Evolutionary conservation across 257 asterid genomes (phyloP).

Genomic region (Petrea volubilis): DNA sequence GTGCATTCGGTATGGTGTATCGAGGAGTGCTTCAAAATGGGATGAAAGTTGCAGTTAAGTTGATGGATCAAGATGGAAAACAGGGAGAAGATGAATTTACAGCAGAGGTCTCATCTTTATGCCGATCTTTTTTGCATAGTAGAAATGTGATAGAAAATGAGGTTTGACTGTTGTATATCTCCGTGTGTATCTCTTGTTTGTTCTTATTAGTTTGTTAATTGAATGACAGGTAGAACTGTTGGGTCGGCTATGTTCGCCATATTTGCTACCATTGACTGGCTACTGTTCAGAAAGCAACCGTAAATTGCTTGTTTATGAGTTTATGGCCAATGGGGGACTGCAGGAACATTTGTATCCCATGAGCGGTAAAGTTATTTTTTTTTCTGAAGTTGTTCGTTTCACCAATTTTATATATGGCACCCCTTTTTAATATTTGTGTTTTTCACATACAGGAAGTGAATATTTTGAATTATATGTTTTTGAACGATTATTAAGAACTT

Average conservation of each 20-base stretch:
- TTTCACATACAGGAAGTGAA: background rate
- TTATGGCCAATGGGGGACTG: conserved; percentile 94
- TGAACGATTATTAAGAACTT: background rate
- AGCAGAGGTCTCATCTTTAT: conserved; percentile 61
- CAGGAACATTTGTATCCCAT: conserved; percentile 88
- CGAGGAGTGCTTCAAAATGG: conserved; percentile 90
- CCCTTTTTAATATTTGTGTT: no score
- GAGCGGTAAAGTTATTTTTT: conserved; percentile 40
- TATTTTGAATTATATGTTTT: background rate
- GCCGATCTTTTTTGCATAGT: background rate
- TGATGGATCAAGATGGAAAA: conserved; percentile 89
- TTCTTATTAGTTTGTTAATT: conserved; percentile 13
- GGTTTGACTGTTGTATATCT: background rate
- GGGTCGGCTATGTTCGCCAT: conserved; percentile 74
- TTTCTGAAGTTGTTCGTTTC: background rate
- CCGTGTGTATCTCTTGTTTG: background rate
- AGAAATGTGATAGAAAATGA: background rate
- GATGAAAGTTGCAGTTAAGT: conserved; percentile 85
- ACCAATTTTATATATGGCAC: background rate
- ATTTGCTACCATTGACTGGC: conserved; percentile 71
- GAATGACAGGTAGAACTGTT: conserved; percentile 69
- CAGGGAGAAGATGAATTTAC: conserved; percentile 91
- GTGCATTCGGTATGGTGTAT: conserved; percentile 86
- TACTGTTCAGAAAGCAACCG: conserved; percentile 74
- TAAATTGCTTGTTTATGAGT: conserved; percentile 87